Conservation (phyloP, 306 rosid genomes). For the Cicer pinnatifidum region DNA sequence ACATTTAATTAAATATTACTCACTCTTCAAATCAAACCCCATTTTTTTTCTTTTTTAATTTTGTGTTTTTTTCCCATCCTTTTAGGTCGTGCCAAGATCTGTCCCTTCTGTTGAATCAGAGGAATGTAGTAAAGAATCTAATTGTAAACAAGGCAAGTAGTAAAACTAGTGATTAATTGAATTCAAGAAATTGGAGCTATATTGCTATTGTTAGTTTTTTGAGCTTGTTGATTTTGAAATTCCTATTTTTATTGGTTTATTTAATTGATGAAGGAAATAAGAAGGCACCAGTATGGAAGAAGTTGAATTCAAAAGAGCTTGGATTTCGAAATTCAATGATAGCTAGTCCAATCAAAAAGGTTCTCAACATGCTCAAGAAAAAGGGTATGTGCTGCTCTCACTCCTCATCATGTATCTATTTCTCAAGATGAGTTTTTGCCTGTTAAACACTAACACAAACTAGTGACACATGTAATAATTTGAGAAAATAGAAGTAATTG, state of each 20-base stretch:
- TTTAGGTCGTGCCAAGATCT: background rate
- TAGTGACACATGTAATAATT: too few species aligned
- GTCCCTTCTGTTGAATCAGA: background rate
- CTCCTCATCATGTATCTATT: background rate
- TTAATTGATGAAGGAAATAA: conserved; percentile 47
- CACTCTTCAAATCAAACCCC: background rate
- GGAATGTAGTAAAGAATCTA: background rate
- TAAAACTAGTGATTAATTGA: background rate
- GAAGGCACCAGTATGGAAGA: conserved; percentile 63
- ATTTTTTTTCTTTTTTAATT: background rate
- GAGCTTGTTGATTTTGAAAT: conserved; percentile 22
- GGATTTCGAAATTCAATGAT: conserved; percentile 75
- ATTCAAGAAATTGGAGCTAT: background rate
- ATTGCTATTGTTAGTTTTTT: background rate
- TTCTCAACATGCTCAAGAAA: conserved; percentile 68
- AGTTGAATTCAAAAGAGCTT: conserved; percentile 70
- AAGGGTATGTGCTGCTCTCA: conserved; percentile 53
- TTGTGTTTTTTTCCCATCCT: background rate
- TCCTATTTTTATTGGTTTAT: background rate
- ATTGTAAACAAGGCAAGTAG: conserved; percentile 2
- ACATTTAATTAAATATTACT: background rate
- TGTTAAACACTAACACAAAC: too few species aligned
- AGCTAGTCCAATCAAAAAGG: conserved; percentile 63
- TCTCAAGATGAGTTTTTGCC: background rate
- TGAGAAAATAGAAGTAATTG: too few species aligned